phyloP scores from a whole-genome alignment of 2,329 filamentous ascomycete genomes.

The Colletotrichum aenigma region DNA sequence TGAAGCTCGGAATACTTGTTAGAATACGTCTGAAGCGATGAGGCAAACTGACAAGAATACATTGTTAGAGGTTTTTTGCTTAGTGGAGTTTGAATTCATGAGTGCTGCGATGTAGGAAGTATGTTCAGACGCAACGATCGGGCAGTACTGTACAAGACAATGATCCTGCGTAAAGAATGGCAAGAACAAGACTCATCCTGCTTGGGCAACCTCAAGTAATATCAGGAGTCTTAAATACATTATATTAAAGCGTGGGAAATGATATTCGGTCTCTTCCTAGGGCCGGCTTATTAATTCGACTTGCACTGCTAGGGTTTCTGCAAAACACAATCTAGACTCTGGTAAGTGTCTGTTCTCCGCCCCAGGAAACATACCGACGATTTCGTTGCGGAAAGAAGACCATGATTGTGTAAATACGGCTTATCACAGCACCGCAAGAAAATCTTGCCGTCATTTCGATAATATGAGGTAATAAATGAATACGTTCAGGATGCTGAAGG shows the following conservation, averaged over 20 bases:
- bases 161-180: neutral
- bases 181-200: fast-evolving
- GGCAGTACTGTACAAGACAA: no score
- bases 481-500: no score
- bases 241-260: neutral
- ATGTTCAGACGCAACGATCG: no score
- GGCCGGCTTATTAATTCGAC: neutral
- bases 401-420: no score
- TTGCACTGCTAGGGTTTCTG: neutral
- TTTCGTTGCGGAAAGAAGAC: no score
- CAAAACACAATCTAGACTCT: neutral
- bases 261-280: fast-evolving
- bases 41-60: neutral
- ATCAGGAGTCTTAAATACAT: neutral
- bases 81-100: no score
- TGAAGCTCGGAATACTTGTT: neutral
- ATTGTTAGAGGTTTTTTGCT: no score
- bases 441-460: no score
- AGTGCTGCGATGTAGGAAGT: neutral
- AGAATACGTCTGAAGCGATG: neutral
- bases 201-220: neutral
- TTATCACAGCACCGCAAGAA: no score
- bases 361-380: no score
- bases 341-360: no score
- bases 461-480: no score